Evolutionary conservation across 495 filamentous ascomycete genomes (phyloP), one percentile per base, ranked within the genome.

Genomic region (Penicillium simplicissimum): DNA sequence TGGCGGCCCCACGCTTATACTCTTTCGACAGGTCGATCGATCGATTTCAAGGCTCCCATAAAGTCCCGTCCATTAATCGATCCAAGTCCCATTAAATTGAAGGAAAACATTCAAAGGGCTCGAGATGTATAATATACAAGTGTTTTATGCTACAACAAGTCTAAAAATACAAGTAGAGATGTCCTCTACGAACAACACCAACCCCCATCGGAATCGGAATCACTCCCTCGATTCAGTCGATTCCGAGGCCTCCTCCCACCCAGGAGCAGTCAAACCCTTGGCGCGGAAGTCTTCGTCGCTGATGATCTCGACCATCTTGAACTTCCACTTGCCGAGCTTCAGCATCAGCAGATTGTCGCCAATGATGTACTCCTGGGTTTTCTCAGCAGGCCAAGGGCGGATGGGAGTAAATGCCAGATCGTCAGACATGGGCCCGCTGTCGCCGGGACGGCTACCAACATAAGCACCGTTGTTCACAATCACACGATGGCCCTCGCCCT

Each of bases 261-360:
- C 79, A 28, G 78, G 80, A 40, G 73, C 75, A n/a, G 68, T 75
- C 25, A 81, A 62, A 0, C 79, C 80, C 47, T 66, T 60, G 37
- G 68, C 58, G 36, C 76, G 76, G 60, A 80, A 96, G 52, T 90
- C 86, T 59, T 88, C 82, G 68, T 96, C 90, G 60, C 80, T 80
- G 15, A 96, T 78, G 60, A 96, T 81, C 62, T 87, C 76, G 51
- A 96, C 80, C 48, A 93, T 74, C 53, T 87, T 85, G 36, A 95
- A 74, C 68, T 92, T 93, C 81, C 89, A 89, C 74, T 96, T 96
- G 35, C 91, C 92, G 34, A 84, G 73, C 64, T 91, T 84, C 21
- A 96, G 73, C 59, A 96, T 82, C 45, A 96, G 69, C 6, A 88
- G 61, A 40, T 85, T 76, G 36, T 75, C 86, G 40, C 87, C 84